These are phyloP conservation scores for Suhomyces sp. DNA, from an alignment of 805 yeast species.

Conservation along the genomic window DNA sequence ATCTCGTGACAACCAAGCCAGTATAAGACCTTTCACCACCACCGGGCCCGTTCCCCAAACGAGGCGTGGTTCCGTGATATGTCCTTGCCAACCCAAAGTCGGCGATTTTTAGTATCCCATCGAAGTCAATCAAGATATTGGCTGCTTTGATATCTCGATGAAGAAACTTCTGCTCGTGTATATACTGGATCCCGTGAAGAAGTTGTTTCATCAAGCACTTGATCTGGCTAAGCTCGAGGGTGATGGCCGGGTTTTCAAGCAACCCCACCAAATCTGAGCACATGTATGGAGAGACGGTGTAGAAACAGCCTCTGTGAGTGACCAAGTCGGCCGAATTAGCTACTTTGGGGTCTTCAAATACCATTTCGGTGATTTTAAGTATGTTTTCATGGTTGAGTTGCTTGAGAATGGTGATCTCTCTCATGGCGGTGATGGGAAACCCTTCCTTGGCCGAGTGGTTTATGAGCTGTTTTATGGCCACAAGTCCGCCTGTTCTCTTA, in stretches of 20 bases:
- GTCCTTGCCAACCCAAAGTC: slow-evolving; percentile 92
- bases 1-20: slow-evolving; percentile 83
- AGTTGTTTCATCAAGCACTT: slow-evolving; percentile 82
- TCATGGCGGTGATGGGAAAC: slow-evolving; percentile 90
- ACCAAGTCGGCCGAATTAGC: slow-evolving; percentile 31
- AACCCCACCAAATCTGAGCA: slow-evolving; percentile 88
- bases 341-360: slow-evolving; percentile 43
- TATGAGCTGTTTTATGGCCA: slow-evolving; percentile 86
- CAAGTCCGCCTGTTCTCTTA: slow-evolving; percentile 52
- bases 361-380: slow-evolving; percentile 75
- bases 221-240: slow-evolving; percentile 61
- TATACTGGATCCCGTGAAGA: slow-evolving; percentile 73
- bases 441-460: slow-evolving; percentile 74
- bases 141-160: slow-evolving; percentile 97
- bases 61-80: slow-evolving; percentile 62
- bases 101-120: slow-evolving; percentile 82
- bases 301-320: slow-evolving; percentile 51
- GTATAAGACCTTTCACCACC: slow-evolving; percentile 55
- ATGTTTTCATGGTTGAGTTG: slow-evolving; percentile 66
- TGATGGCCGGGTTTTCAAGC: slow-evolving; percentile 71
- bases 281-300: slow-evolving; percentile 91
- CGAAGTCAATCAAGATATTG: slow-evolving; percentile 75
- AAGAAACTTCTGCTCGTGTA: slow-evolving; percentile 58
- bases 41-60: slow-evolving; percentile 50
- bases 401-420: slow-evolving; percentile 85